These are phyloP conservation scores for Taphrina communis DNA, from an alignment of 1,139 yeast genomes.

Conservation along the genomic window DNA sequence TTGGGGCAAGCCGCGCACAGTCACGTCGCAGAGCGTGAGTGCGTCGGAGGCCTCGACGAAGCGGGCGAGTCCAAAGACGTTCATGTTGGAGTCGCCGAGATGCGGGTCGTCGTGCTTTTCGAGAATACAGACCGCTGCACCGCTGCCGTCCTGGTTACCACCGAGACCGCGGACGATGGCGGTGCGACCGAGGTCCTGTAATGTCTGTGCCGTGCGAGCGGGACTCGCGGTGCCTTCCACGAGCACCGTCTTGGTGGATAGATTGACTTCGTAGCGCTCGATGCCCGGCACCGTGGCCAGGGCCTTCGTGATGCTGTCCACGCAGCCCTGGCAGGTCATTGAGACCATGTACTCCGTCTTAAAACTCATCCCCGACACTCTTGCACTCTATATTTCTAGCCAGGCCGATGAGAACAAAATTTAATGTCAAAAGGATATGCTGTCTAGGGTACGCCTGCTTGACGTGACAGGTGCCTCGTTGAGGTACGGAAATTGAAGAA, in stretches of 20 bases:
- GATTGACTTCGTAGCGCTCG: conserved; percentile 59
- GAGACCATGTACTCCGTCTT: conserved; percentile 79
- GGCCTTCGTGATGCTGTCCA: conserved; percentile 62
- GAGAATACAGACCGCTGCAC: conserved; percentile 85
- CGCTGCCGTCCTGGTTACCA: conserved; percentile 62
- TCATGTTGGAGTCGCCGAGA: conserved; percentile 54
- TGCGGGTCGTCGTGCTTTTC: conserved; percentile 61
- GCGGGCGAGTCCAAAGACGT: conserved; percentile 86
- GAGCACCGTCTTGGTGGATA: conserved; percentile 63
- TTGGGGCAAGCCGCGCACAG: conserved; percentile 68
- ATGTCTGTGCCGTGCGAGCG: conserved; percentile 66
- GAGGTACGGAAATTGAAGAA: no score
- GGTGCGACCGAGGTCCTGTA: conserved; percentile 77
- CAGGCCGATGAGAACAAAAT: no score
- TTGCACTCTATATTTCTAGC: no score
- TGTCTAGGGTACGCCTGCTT: no score
- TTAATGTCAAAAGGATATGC: no score
- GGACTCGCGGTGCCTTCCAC: conserved; percentile 74
- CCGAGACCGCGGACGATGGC: conserved; percentile 95
- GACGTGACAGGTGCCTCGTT: no score
- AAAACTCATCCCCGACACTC: conserved; percentile 6
- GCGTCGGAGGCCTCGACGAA: conserved; percentile 68
- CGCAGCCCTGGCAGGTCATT: conserved; percentile 74
- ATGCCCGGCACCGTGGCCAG: conserved; percentile 59
- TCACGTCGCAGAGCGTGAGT: conserved; percentile 70